phyloP scores from a whole-genome alignment of 225 moss, liverwort and hornwort species.

The Ulota crispa region DNA sequence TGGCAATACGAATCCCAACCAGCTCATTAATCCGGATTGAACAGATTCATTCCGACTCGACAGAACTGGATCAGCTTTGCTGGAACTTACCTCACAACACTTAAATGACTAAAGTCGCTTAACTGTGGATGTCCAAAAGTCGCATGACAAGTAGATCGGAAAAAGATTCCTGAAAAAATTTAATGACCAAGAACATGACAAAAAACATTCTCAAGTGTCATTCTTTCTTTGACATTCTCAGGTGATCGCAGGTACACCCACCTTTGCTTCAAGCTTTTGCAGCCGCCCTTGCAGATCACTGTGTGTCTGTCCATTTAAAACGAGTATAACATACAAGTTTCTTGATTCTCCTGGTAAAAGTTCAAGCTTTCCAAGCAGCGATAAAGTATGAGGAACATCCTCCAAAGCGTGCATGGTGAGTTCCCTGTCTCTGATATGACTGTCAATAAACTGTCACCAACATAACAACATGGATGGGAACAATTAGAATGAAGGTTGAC shows the following conservation, averaged over 20 bases:
- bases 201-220: not conserved
- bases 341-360: slow-evolving; percentile 76
- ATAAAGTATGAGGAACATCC: slow-evolving; percentile 72
- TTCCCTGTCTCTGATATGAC: slow-evolving; percentile 82
- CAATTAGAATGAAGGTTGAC: slow-evolving; percentile 17
- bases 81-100: not conserved
- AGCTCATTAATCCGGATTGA: slow-evolving; percentile 14
- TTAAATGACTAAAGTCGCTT: not conserved
- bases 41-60: slow-evolving; percentile 13
- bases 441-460: slow-evolving; percentile 73
- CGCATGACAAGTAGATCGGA: slow-evolving; percentile 9
- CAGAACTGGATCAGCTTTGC: not conserved
- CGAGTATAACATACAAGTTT: slow-evolving; percentile 73
- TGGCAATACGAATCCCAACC: slow-evolving; percentile 30
- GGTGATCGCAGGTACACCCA: slow-evolving; percentile 37
- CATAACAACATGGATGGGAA: slow-evolving; percentile 6
- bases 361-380: slow-evolving; percentile 74
- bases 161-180: slow-evolving; percentile 14
- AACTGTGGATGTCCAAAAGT: not conserved
- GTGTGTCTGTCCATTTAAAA: slow-evolving; percentile 68
- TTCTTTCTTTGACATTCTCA: slow-evolving; percentile 14
- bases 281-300: slow-evolving; percentile 79
- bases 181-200: not conserved
- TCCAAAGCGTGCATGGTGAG: slow-evolving; percentile 79
- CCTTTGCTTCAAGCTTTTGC: slow-evolving; percentile 82